Conservation (phyloP, 192 early-diverging fungal species). For the Backusella macrospora region DNA sequence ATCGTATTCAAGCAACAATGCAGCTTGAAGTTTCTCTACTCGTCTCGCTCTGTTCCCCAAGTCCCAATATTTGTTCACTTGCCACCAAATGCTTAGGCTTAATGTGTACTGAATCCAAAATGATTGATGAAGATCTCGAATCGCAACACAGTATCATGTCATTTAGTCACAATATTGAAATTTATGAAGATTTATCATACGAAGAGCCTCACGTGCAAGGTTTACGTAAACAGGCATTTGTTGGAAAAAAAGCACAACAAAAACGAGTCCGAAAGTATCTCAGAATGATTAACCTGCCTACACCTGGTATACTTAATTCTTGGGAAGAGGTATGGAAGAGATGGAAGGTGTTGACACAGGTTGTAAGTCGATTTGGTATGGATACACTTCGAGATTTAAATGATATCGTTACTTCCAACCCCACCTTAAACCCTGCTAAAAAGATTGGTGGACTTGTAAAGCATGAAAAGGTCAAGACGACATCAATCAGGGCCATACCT, state of each 20-base stretch:
- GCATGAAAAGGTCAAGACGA: slow-evolving; percentile 9
- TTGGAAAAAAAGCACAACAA: slow-evolving; percentile 71
- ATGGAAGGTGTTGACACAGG: slow-evolving; percentile 63
- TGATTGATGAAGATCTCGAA: slow-evolving; percentile 51
- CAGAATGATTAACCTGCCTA: slow-evolving; percentile 59
- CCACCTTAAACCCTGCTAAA: background rate
- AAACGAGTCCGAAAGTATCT: slow-evolving; percentile 70
- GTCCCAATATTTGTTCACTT: slow-evolving; percentile 57
- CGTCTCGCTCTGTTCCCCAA: slow-evolving; percentile 68
- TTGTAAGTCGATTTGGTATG: slow-evolving; percentile 2
- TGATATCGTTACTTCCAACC: background rate
- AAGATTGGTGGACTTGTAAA: slow-evolving; percentile 16
- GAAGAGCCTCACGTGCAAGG: slow-evolving; percentile 49
- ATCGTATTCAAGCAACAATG: slow-evolving; percentile 61
- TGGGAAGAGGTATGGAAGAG: slow-evolving; percentile 81
- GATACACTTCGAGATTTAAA: slow-evolving; percentile 16
- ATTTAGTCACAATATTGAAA: slow-evolving; percentile 32
- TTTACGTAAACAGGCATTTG: slow-evolving; percentile 23
- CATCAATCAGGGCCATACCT: background rate
- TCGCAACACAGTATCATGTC: background rate
- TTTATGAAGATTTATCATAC: slow-evolving; percentile 68
- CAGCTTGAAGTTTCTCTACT: slow-evolving; percentile 70
- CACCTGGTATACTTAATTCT: slow-evolving; percentile 70
- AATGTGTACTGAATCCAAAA: slow-evolving; percentile 66
- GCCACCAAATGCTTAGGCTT: slow-evolving; percentile 63